Conservation (phyloP, 2,329 filamentous ascomycete species). For the Phialocephala subalpina region DNA sequence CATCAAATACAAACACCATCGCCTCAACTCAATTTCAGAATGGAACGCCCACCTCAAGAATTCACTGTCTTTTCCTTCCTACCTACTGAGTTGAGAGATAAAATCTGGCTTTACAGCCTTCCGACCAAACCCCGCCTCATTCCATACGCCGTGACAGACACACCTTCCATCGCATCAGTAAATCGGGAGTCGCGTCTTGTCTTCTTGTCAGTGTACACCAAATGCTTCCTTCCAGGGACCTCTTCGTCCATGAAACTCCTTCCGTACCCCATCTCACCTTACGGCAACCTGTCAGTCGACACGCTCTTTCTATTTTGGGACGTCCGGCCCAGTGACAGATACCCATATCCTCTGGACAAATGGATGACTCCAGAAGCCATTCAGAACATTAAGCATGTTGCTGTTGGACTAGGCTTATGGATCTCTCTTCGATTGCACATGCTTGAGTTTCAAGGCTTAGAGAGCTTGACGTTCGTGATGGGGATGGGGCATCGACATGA, state of each 20-base stretch:
- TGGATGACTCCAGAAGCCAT: conserved; percentile 3
- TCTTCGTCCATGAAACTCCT: conserved; percentile 1
- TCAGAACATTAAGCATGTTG: background rate
- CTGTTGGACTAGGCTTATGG: background rate
- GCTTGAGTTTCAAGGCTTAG: background rate
- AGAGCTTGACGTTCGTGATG: conserved; percentile 5
- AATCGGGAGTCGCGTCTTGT: background rate
- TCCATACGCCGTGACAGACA: conserved; percentile 4
- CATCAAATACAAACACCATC: background rate
- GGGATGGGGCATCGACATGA: conserved; percentile 7
- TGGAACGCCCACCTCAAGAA: background rate
- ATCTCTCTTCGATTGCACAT: background rate
- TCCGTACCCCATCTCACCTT: conserved; percentile 8
- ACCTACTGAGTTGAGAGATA: background rate
- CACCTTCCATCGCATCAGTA: background rate
- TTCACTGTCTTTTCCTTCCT: background rate
- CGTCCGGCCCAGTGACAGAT: background rate
- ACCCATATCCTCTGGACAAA: background rate
- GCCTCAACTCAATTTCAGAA: background rate
- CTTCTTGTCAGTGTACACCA: conserved; percentile 6
- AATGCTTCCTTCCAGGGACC: background rate
- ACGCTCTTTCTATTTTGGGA: conserved; percentile 3
- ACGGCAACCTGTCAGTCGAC: background rate
- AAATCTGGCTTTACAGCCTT: background rate
- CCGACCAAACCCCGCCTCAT: background rate